Conservation (phyloP, 2,329 filamentous ascomycete genomes). For the Claviceps pazoutovae region DNA sequence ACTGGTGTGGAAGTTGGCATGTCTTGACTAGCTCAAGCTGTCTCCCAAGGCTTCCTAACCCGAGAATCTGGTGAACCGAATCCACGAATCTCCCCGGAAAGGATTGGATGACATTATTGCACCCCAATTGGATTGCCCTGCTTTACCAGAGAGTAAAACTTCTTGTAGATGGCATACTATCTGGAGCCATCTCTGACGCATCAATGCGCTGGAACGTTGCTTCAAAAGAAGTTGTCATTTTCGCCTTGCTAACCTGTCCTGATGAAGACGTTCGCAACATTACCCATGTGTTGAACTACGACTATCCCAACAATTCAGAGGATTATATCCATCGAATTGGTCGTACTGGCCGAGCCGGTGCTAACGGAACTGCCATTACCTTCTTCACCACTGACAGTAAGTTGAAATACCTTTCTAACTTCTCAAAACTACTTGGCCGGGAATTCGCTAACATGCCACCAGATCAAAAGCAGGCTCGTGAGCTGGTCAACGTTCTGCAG, state of each 20-base stretch:
- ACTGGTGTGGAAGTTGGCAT: slow-evolving; percentile 66
- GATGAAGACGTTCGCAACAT: slow-evolving; percentile 95
- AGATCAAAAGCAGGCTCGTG: slow-evolving; percentile 93
- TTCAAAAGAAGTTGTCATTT: slow-evolving; percentile 28
- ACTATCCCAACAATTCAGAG: slow-evolving; percentile 98
- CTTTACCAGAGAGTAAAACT: slow-evolving; percentile 39
- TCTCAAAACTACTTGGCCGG: background rate
- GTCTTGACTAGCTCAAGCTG: slow-evolving; percentile 65
- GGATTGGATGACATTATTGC: slow-evolving; percentile 38
- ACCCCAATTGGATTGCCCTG: slow-evolving; percentile 41
- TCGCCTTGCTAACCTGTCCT: slow-evolving; percentile 61
- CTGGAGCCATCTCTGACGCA: slow-evolving; percentile 30
- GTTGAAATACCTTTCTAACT: slow-evolving; percentile 24
- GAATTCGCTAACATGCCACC: background rate
- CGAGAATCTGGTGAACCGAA: slow-evolving; percentile 40
- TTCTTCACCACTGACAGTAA: slow-evolving; percentile 98
- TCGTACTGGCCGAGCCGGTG: slow-evolving; percentile 89
- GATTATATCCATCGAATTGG: slow-evolving; percentile 97
- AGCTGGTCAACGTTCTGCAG: slow-evolving; percentile 80
- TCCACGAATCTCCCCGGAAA: slow-evolving; percentile 21
- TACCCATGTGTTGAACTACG: slow-evolving; percentile 99
- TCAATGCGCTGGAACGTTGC: slow-evolving; percentile 47
- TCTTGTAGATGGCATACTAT: slow-evolving; percentile 31
- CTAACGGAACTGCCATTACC: slow-evolving; percentile 90
- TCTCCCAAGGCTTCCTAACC: slow-evolving; percentile 43